phyloP scores from a whole-genome alignment of 2,329 filamentous ascomycete genomes.

The Ophiognomonia clavigignenti-juglandacearum region DNA sequence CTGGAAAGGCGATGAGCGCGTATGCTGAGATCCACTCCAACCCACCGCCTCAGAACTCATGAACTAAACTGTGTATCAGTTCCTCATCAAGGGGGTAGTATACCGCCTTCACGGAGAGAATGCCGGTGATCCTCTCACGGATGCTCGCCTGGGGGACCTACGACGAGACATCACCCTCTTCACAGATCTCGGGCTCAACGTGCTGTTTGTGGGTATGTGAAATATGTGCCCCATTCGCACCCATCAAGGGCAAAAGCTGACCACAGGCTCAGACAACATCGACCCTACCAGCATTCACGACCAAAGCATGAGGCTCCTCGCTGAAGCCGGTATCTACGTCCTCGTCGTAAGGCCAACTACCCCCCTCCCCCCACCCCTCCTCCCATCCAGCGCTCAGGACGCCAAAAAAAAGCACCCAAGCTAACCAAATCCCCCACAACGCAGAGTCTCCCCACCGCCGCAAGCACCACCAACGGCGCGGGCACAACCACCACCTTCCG shows the following conservation, averaged over 20 bases:
- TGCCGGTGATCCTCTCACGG: slow-evolving; percentile 15
- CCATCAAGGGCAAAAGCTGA: no score
- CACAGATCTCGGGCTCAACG: slow-evolving; percentile 23
- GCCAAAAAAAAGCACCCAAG: no score
- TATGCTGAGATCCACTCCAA: background rate
- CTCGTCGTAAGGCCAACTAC: slow-evolving; percentile 24
- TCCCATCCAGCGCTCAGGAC: background rate
- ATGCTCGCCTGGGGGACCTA: slow-evolving; percentile 20
- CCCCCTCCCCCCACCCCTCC: background rate
- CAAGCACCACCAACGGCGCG: slow-evolving; percentile 6
- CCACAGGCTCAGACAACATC: slow-evolving; percentile 3
- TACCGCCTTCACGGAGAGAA: slow-evolving; percentile 10
- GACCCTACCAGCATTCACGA: slow-evolving; percentile 10
- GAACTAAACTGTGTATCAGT: slow-evolving; percentile 1
- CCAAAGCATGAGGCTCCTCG: slow-evolving; percentile 11
- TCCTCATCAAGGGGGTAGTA: slow-evolving; percentile 16
- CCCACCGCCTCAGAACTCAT: no score
- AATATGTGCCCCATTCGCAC: background rate
- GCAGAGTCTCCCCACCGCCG: slow-evolving; percentile 11
- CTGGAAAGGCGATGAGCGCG: slow-evolving; percentile 16
- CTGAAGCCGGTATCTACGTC: slow-evolving; percentile 22
- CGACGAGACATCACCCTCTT: slow-evolving; percentile 21
- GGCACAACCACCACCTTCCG: slow-evolving; percentile 14
- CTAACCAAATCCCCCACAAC: background rate
- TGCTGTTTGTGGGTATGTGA: slow-evolving; percentile 21